These are phyloP conservation scores for Rosellinia necatrix DNA, from an alignment of 2,329 filamentous ascomycete genomes.

Conservation along the genomic window DNA sequence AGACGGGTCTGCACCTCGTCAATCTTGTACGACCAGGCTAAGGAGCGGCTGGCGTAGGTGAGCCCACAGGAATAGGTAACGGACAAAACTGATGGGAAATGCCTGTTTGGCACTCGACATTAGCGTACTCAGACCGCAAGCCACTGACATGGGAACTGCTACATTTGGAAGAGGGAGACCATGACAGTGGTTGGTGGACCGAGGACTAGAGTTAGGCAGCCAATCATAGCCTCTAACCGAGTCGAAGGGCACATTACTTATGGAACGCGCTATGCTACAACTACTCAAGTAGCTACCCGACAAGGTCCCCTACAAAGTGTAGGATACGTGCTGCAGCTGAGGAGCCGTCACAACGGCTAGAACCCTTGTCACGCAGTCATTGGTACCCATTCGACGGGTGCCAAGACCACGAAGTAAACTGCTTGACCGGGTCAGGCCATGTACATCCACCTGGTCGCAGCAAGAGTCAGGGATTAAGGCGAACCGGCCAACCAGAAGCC, in stretches of 20 bases:
- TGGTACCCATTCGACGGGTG: not conserved
- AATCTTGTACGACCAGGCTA: no score
- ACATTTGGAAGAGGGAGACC: no score
- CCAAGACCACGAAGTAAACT: not conserved
- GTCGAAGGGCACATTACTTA: not conserved
- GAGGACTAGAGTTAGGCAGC: no score
- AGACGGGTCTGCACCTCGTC: no score
- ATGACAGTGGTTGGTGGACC: no score
- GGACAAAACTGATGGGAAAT: not conserved
- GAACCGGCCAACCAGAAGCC: slow-evolving; percentile 3
- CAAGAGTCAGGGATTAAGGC: not conserved
- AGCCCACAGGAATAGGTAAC: not conserved
- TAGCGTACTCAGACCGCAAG: not conserved
- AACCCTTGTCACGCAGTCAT: not conserved
- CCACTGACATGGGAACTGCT: not conserved
- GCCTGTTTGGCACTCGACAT: not conserved
- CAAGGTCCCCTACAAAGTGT: no score
- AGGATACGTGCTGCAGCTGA: no score
- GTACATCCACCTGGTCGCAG: no score
- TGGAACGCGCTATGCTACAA: no score
- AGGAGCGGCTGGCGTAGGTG: not conserved
- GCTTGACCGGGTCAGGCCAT: not conserved
- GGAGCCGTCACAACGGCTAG: no score
- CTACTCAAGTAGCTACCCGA: no score
- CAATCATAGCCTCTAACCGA: not conserved